Evolutionary conservation across 768 basidiomycete species (phyloP), one percentile per base, ranked within the genome.

Genomic region (Auricularia sp.): DNA sequence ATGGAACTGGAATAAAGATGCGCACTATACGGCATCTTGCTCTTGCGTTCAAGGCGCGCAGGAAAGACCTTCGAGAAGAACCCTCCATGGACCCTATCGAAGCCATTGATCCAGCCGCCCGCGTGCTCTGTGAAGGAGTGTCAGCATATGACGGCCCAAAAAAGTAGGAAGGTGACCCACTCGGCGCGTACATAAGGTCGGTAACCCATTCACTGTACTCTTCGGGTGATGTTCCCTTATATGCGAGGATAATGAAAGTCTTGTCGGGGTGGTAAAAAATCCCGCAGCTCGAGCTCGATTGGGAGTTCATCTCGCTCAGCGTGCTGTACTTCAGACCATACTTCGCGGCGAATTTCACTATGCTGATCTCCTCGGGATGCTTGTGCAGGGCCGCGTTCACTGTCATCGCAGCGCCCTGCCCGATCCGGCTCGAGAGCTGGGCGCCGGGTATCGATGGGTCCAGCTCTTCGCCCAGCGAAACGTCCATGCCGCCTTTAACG

Each of bases 181-280:
- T 39, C 18, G 67, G 64, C 3, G 61, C 63, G 61, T 64, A 68
- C 5, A 64, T 59, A 35, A 70, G 69, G 58, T 70, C 69, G 3
- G 66, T 61, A 23, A 65, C 63, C 69, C 69, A 70, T 58, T 70
- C 69, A 3, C 58, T 61, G 60, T 69, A 70, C 47, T 70, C 69
- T 10, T 47, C 64, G 14, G 66, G 68, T 23, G 51, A 54, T 3
- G 69, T 70, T 21, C 69, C 69, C 51, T 68, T 70, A 65, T 67
- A 70, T 3, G 68, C 68, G 12, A 67, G 62, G n/a, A 70, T 64
- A 58, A 70, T 67, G 59, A 62, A 70, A 7, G 66, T 70, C 18
- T 61, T 54, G 18, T 33, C 63, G 1, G 68, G 66, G 61, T 70
- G 68, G 60, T 63, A 70, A 56, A 70, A 70, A 42, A 70, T 53